A percentile compares a stretch with the other conserved stretches of the same genome.
Evolutionary conservation across 345 rosid genomes (phyloP).

Genomic region (Abelmoschus esculentus): DNA sequence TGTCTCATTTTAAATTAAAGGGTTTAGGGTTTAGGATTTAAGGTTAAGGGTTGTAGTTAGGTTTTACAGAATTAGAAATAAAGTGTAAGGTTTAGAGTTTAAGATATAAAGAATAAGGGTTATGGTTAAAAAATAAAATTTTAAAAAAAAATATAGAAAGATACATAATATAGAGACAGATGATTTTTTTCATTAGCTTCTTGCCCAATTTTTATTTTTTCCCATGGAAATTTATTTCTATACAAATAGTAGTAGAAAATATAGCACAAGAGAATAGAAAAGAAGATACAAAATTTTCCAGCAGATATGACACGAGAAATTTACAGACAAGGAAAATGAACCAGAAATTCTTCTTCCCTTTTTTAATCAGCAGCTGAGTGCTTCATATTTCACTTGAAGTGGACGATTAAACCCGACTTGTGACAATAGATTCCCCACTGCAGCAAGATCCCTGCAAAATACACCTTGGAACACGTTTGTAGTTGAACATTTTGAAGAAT

Average conservation of each 20-base stretch:
- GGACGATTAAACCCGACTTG: constrained; percentile 73
- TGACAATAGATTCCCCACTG: constrained; percentile 63
- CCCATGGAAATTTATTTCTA: constrained; percentile 20
- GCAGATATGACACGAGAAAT: not conserved
- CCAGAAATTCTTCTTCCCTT: constrained; percentile 18
- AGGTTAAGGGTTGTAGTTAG: no score
- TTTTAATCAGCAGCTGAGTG: constrained; percentile 59
- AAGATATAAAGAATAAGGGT: no score
- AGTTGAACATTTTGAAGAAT: constrained; percentile 9
- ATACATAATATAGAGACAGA: no score
- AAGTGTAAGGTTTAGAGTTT: no score
- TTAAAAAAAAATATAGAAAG: no score
- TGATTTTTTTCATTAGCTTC: constrained; percentile 6
- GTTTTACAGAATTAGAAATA: no score
- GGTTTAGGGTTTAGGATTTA: no score
- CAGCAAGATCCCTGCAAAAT: constrained; percentile 82
- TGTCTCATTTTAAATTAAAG: no score
- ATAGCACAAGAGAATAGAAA: not conserved
- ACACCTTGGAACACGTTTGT: constrained; percentile 67
- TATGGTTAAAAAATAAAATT: no score
- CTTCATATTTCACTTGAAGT: constrained; percentile 71
- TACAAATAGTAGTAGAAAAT: constrained; percentile 20
- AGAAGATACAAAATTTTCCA: constrained; percentile 10
- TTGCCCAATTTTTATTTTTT: not conserved
- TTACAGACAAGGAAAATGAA: constrained; percentile 10